A percentile compares a stretch with the other conserved stretches of the same genome.
Conservation (phyloP, 176 grass and related monocot species). For the Hyparrhenia diplandra region DNA sequence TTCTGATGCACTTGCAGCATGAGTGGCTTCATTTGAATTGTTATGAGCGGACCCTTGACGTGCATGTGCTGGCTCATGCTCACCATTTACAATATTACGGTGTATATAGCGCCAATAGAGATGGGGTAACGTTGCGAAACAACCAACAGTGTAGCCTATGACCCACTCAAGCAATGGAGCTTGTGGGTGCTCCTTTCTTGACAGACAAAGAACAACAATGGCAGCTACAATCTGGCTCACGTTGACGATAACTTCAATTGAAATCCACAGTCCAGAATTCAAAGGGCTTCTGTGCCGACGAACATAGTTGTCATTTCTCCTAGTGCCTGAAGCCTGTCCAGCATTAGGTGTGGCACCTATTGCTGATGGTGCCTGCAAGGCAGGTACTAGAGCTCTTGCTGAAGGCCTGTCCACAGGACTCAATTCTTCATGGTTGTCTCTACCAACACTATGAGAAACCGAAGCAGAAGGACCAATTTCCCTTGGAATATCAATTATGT, state of each 20-base stretch:
- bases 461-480: constrained; percentile 43
- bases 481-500: constrained; percentile 67
- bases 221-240: constrained; percentile 92
- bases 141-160: constrained; percentile 92
- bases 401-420: constrained; percentile 46
- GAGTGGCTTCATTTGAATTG: constrained; percentile 40
- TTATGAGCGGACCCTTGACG: constrained; percentile 42
- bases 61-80: constrained; percentile 35
- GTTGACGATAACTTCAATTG: constrained; percentile 88
- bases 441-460: constrained; percentile 24
- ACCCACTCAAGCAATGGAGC: constrained; percentile 90
- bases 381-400: constrained; percentile 47
- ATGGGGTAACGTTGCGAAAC: constrained; percentile 82
- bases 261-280: constrained; percentile 98
- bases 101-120: constrained; percentile 97
- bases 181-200: constrained; percentile 71
- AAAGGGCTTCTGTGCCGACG: constrained; percentile 70
- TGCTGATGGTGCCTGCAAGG: constrained; percentile 47
- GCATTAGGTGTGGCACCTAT: constrained; percentile 39
- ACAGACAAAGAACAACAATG: constrained; percentile 63
- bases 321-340: constrained; percentile 41
- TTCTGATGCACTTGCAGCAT: constrained; percentile 43
- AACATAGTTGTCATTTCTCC: constrained; percentile 55
- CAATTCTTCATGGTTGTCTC: constrained; percentile 35
- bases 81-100: constrained; percentile 56